A percentile compares a stretch with the other conserved stretches of the same genome.
These are phyloP conservation scores for Austroboletus novae-zelandiae DNA, from an alignment of 1,284 basidiomycete species.

Conservation along the genomic window DNA sequence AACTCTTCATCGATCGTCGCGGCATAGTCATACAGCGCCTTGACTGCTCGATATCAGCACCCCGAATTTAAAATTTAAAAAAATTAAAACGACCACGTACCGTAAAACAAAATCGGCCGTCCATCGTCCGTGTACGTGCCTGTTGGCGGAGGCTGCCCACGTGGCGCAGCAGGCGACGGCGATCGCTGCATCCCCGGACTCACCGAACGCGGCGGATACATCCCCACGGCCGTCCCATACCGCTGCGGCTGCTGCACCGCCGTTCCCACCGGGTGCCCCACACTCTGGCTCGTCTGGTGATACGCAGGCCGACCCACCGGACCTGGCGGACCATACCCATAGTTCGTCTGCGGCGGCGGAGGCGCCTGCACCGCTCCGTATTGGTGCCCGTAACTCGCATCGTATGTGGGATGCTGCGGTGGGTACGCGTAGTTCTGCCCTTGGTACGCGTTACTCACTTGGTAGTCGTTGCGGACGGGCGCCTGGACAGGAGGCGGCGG, in stretches of 20 bases:
- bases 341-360: slow-evolving; percentile 10
- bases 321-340: slow-evolving; percentile 10
- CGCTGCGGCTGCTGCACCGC: neutral
- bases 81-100: slow-evolving; percentile 35
- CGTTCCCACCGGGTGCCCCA: slow-evolving; percentile 1
- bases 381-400: slow-evolving; percentile 12
- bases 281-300: slow-evolving; percentile 10
- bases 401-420: slow-evolving; percentile 21
- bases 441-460: slow-evolving; percentile 13
- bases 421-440: slow-evolving; percentile 17
- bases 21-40: slow-evolving; percentile 89
- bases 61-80: neutral
- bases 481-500: slow-evolving; percentile 1
- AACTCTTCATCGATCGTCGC: slow-evolving; percentile 89
- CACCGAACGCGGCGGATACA: slow-evolving; percentile 14
- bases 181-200: slow-evolving; percentile 29
- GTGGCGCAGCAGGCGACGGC: slow-evolving; percentile 38
- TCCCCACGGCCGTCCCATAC: neutral
- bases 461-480: slow-evolving; percentile 23
- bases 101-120: slow-evolving; percentile 79
- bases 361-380: slow-evolving; percentile 13
- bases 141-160: slow-evolving; percentile 44
- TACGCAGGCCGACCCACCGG: slow-evolving; percentile 6
- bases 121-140: slow-evolving; percentile 78
- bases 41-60: slow-evolving; percentile 49